These are phyloP conservation scores for Candida ficus DNA, from an alignment of 805 yeast species.

Conservation along the genomic window DNA sequence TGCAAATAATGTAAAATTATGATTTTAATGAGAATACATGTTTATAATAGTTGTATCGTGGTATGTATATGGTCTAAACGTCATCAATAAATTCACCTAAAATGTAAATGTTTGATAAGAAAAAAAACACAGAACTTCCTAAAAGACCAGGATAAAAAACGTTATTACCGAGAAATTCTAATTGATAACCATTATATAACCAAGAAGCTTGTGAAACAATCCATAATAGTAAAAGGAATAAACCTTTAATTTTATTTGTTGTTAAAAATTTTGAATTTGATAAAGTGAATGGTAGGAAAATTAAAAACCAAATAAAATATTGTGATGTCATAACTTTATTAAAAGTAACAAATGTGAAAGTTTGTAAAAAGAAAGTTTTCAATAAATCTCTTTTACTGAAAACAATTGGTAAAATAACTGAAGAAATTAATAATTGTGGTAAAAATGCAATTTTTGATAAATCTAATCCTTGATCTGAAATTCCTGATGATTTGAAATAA, in stretches of 20 bases:
- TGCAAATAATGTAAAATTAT: slow-evolving; percentile 23
- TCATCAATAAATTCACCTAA: slow-evolving; percentile 51
- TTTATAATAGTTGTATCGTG: too few relatives aligned
- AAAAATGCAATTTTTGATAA: slow-evolving; percentile 65
- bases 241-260: slow-evolving; percentile 32
- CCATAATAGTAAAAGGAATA: slow-evolving; percentile 52
- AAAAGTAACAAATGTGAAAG: slow-evolving; percentile 70
- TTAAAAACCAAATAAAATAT: slow-evolving; percentile 92
- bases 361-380: slow-evolving; percentile 65
- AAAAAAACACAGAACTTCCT: slow-evolving; percentile 51
- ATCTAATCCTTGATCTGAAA: slow-evolving; percentile 13
- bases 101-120: slow-evolving; percentile 55
- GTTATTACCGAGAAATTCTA: slow-evolving; percentile 73
- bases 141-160: slow-evolving; percentile 55
- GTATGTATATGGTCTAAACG: too few relatives aligned
- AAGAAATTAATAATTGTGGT: slow-evolving; percentile 70
- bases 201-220: slow-evolving; percentile 64
- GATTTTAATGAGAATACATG: not conserved
- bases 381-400: slow-evolving; percentile 39
- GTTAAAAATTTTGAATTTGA: slow-evolving; percentile 37
- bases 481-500: slow-evolving; percentile 49
- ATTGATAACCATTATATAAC: slow-evolving; percentile 69
- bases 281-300: slow-evolving; percentile 72
- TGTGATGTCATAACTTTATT: slow-evolving; percentile 90
- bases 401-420: slow-evolving; percentile 44